Evolutionary conservation across 1,284 basidiomycete species (phyloP), one percentile per base, ranked within the genome.

Genomic region (Cerioporus squamosus): DNA sequence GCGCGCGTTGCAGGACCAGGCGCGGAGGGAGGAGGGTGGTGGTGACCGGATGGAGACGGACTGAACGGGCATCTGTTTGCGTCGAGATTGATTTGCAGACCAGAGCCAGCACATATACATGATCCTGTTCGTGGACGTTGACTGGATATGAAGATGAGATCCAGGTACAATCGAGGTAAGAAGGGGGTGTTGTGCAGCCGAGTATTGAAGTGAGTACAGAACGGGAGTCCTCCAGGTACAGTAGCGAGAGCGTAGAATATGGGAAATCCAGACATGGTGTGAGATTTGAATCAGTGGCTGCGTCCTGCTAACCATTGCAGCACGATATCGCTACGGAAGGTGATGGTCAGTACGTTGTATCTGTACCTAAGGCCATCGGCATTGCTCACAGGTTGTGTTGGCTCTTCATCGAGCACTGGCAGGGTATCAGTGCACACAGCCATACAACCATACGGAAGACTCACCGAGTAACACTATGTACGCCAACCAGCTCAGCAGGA

Each of bases 361-460:
- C 20, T 4, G 2, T n/a, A 18, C 2, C 23, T 18, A 1, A 2
- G n/a, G n/a, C n/a, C n/a, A 17, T 8, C 20, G 17, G 40, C 15
- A 1, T 17, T 38, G 71, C 88, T 57, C 68, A 91, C 88, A 98
- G 79, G 70, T 97, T 97, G 72, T 96, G 92, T 74, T 94, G 93
- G 65, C 88, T 95, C 76, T 96, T 96, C 90, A 96, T 95, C 17
- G 93, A 95, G 72, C 91, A 93, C 91, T 93, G 63, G 1, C 5
- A 24, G 46, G 47, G 56, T 55, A 33, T 59, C 43, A 65, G 44
- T 63, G 53, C 59, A 69, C 68, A 63, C 66, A 44, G 18, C 31
- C 42, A 26, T 66, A 52, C 57, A 48, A 7, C 17, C 31, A 39
- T 43, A 47, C 33, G 38, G 31, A 29, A 42, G 1, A 71, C 86